Evolutionary conservation across 257 asterid genomes (phyloP).

Genomic region (Solanum rostratum): DNA sequence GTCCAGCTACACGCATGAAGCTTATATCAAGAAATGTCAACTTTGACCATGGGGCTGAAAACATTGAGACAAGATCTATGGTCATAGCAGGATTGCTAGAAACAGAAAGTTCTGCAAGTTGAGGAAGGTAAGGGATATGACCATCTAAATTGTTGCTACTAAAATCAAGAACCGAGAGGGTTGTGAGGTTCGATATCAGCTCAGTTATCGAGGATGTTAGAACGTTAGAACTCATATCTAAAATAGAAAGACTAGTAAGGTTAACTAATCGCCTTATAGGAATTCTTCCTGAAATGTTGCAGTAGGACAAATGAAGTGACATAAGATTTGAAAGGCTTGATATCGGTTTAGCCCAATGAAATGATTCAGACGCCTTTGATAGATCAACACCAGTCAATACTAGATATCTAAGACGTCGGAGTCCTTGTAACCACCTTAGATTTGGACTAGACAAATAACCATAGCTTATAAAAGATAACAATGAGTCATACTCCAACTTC

Average conservation of each 20-base stretch:
- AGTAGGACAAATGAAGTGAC: background rate
- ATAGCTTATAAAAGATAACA: background rate
- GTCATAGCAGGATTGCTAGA: background rate
- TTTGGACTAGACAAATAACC: background rate
- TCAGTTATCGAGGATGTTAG: background rate
- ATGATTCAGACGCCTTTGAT: background rate
- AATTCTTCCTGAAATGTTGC: background rate
- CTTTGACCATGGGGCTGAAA: background rate
- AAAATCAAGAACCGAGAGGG: constrained; percentile 1
- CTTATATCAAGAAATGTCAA: background rate
- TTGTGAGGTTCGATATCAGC: background rate
- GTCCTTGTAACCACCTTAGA: constrained; percentile 1
- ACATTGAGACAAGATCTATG: background rate
- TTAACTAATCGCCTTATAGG: background rate
- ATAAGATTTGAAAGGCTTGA: background rate
- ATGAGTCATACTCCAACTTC: background rate
- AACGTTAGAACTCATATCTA: background rate
- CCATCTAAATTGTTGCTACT: background rate
- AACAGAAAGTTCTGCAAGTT: background rate
- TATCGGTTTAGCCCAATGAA: background rate
- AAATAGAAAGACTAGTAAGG: background rate
- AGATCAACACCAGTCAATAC: constrained; percentile 6
- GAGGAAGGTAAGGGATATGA: background rate
- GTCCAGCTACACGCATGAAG: background rate
- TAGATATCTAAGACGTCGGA: background rate